Conservation (phyloP, 371 early-diverging fungal genomes). For the Syncephalis plumigaleata region DNA sequence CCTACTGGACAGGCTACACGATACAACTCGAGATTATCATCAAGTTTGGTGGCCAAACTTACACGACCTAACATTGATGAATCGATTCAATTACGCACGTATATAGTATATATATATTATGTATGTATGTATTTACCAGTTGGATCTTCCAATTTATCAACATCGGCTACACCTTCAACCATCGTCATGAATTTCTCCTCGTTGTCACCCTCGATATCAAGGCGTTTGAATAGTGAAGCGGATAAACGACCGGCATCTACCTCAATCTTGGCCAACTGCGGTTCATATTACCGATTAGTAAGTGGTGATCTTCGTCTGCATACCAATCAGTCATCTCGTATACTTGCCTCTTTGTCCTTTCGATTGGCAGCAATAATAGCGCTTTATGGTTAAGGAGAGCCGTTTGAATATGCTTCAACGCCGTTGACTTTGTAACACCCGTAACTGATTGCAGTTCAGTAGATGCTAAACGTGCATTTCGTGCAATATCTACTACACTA, state of each 20-base stretch:
- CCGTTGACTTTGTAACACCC: constrained; percentile 55
- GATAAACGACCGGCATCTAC: constrained; percentile 63
- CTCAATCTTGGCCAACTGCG: constrained; percentile 35
- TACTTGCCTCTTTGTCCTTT: constrained; percentile 55
- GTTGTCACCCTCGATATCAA: constrained; percentile 71
- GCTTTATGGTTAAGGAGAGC: constrained; percentile 45
- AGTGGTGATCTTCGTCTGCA: neutral
- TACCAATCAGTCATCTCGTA: neutral
- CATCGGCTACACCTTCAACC: constrained; percentile 77
- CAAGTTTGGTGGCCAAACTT: constrained; percentile 60
- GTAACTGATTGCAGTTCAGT: constrained; percentile 61
- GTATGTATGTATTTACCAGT: constrained; percentile 28
- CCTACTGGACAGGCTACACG: constrained; percentile 87
- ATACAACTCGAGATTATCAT: constrained; percentile 69
- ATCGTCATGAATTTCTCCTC: constrained; percentile 59
- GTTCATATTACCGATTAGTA: neutral
- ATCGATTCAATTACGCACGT: too few species aligned
- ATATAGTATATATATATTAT: too few species aligned
- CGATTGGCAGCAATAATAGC: constrained; percentile 65
- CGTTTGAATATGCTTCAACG: constrained; percentile 51
- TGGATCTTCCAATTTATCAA: constrained; percentile 71
- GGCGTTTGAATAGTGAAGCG: constrained; percentile 61
- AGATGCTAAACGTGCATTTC: constrained; percentile 61
- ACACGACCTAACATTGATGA: constrained; percentile 30
- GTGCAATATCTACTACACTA: constrained; percentile 23